phyloP scores from a whole-genome alignment of 495 filamentous ascomycete genomes.

The Annulohypoxylon nitens region DNA sequence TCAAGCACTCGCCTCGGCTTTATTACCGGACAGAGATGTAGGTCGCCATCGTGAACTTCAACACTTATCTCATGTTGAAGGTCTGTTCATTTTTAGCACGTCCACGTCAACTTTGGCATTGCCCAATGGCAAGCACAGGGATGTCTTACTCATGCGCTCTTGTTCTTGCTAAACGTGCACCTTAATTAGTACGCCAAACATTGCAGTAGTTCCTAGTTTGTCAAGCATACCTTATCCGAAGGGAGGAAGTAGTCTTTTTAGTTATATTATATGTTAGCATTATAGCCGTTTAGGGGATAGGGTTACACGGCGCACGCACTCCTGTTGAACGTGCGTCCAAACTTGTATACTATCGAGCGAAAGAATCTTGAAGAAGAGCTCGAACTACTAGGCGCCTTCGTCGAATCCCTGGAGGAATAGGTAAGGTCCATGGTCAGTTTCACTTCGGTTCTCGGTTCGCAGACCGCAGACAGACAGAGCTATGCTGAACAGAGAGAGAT shows the following conservation, averaged over 20 bases:
- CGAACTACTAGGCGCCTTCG: constrained; percentile 32
- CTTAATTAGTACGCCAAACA: constrained; percentile 15
- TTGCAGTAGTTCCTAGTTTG: not conserved
- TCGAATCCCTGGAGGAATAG: constrained; percentile 23
- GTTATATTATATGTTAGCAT: constrained; percentile 25
- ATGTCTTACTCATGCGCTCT: constrained; percentile 42
- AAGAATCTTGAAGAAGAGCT: constrained; percentile 43
- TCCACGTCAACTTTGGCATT: constrained; percentile 13
- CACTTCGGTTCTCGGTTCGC: not conserved
- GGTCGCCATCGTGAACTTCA: constrained; percentile 84
- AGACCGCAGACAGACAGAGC: not conserved
- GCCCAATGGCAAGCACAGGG: not conserved
- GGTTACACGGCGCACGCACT: constrained; percentile 31
- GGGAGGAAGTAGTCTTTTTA: constrained; percentile 40
- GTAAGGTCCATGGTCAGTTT: constrained; percentile 33
- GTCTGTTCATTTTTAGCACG: constrained; percentile 30
- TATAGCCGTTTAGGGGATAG: constrained; percentile 6
- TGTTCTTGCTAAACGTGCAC: constrained; percentile 41
- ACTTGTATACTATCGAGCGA: constrained; percentile 45
- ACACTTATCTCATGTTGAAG: constrained; percentile 82
- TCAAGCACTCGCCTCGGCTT: constrained; percentile 56
- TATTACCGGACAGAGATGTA: constrained; percentile 42
- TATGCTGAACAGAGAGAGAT: constrained; percentile 9
- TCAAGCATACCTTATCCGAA: constrained; percentile 42
- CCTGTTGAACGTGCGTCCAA: constrained; percentile 43